Evolutionary conservation across 2,329 filamentous ascomycete species (phyloP).

Genomic region (Trematosphaeria pertusa): DNA sequence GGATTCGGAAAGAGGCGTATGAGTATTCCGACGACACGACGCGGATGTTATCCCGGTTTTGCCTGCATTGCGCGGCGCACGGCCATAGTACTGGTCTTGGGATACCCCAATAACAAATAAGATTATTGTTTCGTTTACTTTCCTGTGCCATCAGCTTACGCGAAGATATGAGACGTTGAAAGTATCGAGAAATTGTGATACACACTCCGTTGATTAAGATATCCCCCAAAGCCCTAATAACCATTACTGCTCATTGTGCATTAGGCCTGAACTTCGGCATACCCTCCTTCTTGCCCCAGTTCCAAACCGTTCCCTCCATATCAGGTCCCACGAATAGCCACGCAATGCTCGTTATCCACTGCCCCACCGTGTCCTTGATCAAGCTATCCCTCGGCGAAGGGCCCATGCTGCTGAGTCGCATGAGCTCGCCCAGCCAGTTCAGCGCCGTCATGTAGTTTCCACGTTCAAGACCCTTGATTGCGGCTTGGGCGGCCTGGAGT

Average conservation of each 20-base stretch:
- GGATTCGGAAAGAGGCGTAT: no score
- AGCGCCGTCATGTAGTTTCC: conserved; percentile 83
- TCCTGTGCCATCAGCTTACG: no score
- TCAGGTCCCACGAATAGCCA: conserved; percentile 66
- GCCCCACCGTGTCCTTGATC: conserved; percentile 61
- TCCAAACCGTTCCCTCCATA: conserved; percentile 62
- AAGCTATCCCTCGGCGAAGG: conserved; percentile 61
- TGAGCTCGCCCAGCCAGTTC: conserved; percentile 72
- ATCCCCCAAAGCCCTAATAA: no score
- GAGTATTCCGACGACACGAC: no score
- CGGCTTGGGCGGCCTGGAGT: conserved; percentile 73
- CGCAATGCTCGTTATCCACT: conserved; percentile 60
- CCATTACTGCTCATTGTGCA: conserved; percentile 20
- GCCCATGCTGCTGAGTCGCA: conserved; percentile 67
- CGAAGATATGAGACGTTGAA: no score
- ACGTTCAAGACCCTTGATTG: conserved; percentile 77
- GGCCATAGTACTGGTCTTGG: no score
- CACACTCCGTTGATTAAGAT: no score
- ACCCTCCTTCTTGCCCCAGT: conserved; percentile 64
- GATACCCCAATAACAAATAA: no score
- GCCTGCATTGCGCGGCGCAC: no score
- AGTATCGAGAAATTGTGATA: no score
- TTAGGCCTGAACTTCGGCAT: conserved; percentile 40
- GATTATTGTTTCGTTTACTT: no score
- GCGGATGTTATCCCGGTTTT: no score